Evolutionary conservation across 352 stramenopile genomes (phyloP), one percentile per base, ranked within the genome.

Genomic region (Blastocystis sp.): DNA sequence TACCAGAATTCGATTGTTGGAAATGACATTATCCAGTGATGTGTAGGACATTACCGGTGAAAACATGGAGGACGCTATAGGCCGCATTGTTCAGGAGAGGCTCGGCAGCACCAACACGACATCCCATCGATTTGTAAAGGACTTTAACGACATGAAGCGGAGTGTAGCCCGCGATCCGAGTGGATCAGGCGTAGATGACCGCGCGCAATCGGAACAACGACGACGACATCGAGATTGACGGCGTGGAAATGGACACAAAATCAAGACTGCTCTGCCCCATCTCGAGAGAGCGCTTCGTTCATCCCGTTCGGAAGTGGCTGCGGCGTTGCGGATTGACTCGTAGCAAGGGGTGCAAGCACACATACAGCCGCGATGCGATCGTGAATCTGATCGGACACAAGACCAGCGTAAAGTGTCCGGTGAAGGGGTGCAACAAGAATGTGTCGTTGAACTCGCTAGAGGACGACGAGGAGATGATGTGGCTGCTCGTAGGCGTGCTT

Each of bases 251-350:
- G 45, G 60, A 84, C n/a, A 11, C 45, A 19, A 34, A 69, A 11
- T 69, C 65, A 17, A 62, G 38, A 23, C 48, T 84, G 21, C 56
- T 45, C 11, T 84, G 74, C 52, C 74, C 74, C 19, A 84, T 84
- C 17, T 69, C 74, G 7, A 59, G 74, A 52, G 48, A 62, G 11
- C 43, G 45, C 7, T 67, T 84, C 45, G 74, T 70, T 10, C 65
- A 84, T 84, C 74, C 74, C 48, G 74, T 84, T 14, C 28, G 45
- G 34, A 84, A 84, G 74, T 84, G 10, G 17, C 11, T 19, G 10
- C 14, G 2, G 3, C n/a, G 40, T 1, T 28, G 10, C 17, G 9
- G 4, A 41, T 3, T 69, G 2, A 84, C 66, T 2, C 21, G 4
- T 84, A 84, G 74, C 66, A 67, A 56, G 23, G 14, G 10, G 1